These are phyloP conservation scores for Aeschynomene evenia DNA, from an alignment of 306 rosid species.

Conservation along the genomic window DNA sequence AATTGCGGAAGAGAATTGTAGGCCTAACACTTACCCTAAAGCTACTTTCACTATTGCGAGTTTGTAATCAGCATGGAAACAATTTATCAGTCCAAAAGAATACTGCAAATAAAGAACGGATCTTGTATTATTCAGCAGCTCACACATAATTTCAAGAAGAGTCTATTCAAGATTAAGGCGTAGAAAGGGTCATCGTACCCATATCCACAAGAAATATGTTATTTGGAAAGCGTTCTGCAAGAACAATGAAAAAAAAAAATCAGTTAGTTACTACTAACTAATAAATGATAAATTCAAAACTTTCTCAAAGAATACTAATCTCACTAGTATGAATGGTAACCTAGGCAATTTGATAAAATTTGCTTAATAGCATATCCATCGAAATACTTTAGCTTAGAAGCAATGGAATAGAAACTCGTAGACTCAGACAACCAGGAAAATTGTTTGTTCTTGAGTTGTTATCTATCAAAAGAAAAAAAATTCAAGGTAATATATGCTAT, in stretches of 20 bases:
- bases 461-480: slow-evolving; percentile 33
- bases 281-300: background rate
- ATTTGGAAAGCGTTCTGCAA: slow-evolving; percentile 96
- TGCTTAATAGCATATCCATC: background rate
- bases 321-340: background rate
- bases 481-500: slow-evolving; percentile 5
- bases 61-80: slow-evolving; percentile 68
- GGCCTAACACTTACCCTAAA: slow-evolving; percentile 63
- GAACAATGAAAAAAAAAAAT: slow-evolving; percentile 32
- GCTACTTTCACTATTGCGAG: slow-evolving; percentile 65
- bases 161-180: slow-evolving; percentile 2
- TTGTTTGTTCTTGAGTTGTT: background rate
- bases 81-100: slow-evolving; percentile 64
- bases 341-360: background rate
- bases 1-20: background rate
- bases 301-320: background rate
- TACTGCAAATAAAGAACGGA: slow-evolving; percentile 61
- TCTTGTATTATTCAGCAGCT: slow-evolving; percentile 1
- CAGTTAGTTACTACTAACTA: slow-evolving; percentile 19
- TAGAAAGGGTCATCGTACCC: slow-evolving; percentile 58
- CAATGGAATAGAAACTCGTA: background rate
- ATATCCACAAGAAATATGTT: slow-evolving; percentile 85
- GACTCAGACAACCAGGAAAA: background rate
- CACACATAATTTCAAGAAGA: background rate
- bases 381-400: background rate